These are phyloP conservation scores for Eucalyptus leucophloia DNA, from an alignment of 345 rosid genomes.

Conservation along the genomic window DNA sequence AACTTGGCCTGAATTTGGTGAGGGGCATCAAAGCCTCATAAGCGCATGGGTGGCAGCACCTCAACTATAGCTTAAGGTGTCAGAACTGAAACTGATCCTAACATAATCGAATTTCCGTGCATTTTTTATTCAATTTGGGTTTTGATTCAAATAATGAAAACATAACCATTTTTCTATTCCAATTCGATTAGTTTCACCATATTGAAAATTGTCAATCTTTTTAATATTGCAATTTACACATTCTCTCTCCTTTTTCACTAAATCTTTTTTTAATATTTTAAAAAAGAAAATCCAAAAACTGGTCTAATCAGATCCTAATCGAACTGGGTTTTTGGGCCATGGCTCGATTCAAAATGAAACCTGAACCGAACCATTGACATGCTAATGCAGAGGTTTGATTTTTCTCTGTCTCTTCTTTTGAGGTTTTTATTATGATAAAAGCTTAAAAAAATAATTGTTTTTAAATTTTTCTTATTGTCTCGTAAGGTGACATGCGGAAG, in stretches of 20 bases:
- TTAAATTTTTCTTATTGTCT: not conserved
- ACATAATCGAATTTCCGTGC: too few species aligned
- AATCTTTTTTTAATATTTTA: too few species aligned
- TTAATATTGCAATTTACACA: too few species aligned
- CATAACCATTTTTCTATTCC: too few species aligned
- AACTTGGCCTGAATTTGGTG: not conserved
- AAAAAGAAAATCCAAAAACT: too few species aligned
- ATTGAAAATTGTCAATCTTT: too few species aligned
- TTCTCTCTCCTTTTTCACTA: too few species aligned
- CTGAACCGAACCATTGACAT: too few species aligned
- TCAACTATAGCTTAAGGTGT: not conserved
- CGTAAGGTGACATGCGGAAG: not conserved
- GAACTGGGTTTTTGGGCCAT: too few species aligned
- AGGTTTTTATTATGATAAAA: not conserved
- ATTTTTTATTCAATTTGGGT: too few species aligned
- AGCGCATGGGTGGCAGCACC: not conserved
- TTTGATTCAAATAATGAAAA: rapidly evolving
- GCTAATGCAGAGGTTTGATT: not conserved
- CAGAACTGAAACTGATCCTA: rapidly evolving
- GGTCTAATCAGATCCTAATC: rapidly evolving
- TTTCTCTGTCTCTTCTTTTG: not conserved
- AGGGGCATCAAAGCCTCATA: not conserved
- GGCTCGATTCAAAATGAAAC: too few species aligned
- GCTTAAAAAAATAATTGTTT: not conserved
- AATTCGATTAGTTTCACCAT: too few species aligned